Percentiles rank a stretch among this genome's conserved stretches.
These are phyloP conservation scores for Eucalyptus viminalis DNA, from an alignment of 345 rosid species.

Conservation along the genomic window DNA sequence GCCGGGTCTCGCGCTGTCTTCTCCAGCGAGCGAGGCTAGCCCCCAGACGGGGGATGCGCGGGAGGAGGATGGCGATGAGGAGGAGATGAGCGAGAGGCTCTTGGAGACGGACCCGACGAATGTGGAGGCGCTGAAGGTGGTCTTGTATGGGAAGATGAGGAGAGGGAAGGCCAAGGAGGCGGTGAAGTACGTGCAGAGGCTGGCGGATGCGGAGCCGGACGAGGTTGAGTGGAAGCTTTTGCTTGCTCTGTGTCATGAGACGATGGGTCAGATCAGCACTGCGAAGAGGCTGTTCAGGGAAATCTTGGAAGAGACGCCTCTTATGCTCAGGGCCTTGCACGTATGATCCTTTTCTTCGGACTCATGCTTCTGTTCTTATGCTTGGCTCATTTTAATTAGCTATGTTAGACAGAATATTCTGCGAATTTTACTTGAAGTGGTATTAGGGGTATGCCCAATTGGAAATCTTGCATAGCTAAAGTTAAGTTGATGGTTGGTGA, in stretches of 20 bases:
- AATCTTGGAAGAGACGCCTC: constrained; percentile 61
- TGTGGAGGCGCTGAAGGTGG: constrained; percentile 62
- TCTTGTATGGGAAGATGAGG: constrained; percentile 71
- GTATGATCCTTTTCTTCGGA: constrained; percentile 20
- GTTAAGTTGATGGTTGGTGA: background rate
- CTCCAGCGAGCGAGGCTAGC: background rate
- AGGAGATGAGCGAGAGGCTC: constrained; percentile 47
- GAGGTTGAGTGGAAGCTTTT: constrained; percentile 92
- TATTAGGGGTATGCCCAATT: background rate
- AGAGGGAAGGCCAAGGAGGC: constrained; percentile 56
- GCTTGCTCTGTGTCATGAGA: constrained; percentile 78
- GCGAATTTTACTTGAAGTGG: background rate
- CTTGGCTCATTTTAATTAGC: background rate
- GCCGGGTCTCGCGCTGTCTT: constrained; percentile 33
- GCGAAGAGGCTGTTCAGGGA: constrained; percentile 58
- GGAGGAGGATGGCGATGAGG: constrained; percentile 26
- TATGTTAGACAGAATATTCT: background rate
- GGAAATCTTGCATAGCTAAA: background rate
- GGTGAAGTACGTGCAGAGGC: constrained; percentile 44
- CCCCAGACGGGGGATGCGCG: background rate
- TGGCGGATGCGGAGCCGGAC: constrained; percentile 47
- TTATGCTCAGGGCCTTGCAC: constrained; percentile 81
- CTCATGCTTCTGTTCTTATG: background rate
- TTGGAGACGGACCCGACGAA: constrained; percentile 60
- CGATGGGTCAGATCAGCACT: constrained; percentile 51